A percentile compares a stretch with the other conserved stretches of the same genome.
Conservation (phyloP, 2,329 filamentous ascomycete genomes). For the Macroventuria anomochaeta region DNA sequence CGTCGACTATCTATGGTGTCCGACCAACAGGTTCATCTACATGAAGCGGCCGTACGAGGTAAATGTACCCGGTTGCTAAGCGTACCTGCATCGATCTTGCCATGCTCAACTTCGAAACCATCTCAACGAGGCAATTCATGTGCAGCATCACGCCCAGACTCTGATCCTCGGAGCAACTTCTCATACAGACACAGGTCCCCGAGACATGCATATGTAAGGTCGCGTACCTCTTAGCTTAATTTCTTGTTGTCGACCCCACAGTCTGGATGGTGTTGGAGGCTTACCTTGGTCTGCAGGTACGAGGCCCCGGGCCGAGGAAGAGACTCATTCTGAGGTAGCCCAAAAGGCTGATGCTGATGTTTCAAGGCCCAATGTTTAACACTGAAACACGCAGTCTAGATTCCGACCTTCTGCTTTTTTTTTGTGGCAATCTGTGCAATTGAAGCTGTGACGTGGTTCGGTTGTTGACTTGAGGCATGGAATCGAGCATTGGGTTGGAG, state of each 20-base stretch:
- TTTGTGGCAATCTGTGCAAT: no score
- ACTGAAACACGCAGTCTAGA: neutral
- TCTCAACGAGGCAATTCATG: neutral
- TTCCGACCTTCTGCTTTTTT: no score
- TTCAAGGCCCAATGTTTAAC: neutral
- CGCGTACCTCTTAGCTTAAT: no score
- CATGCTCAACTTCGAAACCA: neutral
- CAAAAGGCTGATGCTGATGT: neutral
- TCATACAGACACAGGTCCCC: no score
- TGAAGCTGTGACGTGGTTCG: neutral
- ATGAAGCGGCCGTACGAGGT: neutral
- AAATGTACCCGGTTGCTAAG: neutral
- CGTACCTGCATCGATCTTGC: no score
- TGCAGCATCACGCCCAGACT: neutral
- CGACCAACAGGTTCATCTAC: neutral
- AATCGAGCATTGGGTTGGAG: no score
- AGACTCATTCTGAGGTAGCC: neutral
- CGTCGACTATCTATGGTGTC: neutral
- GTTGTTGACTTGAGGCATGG: no score
- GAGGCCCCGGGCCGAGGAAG: slow-evolving; percentile 5
- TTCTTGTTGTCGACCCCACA: no score
- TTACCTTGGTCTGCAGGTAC: neutral
- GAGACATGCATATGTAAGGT: slow-evolving; percentile 6
- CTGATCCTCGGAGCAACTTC: no score
- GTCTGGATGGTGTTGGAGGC: neutral